These are phyloP conservation scores for Lipomyces anomalus DNA, from an alignment of 805 yeast genomes.

Conservation along the genomic window DNA sequence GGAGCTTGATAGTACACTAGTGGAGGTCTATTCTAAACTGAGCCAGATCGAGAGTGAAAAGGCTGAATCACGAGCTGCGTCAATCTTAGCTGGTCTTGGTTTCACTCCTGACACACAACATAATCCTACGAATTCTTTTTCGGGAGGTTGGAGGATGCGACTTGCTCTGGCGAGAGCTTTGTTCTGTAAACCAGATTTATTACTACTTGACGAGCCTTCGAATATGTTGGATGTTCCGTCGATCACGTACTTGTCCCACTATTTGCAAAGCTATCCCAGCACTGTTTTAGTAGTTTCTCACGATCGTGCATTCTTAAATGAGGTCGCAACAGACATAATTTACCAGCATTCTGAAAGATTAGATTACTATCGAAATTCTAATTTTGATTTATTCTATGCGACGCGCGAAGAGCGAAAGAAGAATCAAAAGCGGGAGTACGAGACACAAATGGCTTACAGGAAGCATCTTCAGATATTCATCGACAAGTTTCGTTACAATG, in stretches of 20 bases:
- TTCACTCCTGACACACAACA: conserved; percentile 83
- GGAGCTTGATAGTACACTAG: conserved; percentile 72
- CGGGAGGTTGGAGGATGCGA: conserved; percentile 99
- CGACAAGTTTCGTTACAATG: conserved; percentile 94
- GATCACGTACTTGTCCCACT: conserved; percentile 84
- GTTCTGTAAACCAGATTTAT: conserved; percentile 92
- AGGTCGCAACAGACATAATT: conserved; percentile 96
- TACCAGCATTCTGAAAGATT: conserved; percentile 96
- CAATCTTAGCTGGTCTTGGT: conserved; percentile 87
- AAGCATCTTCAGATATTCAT: conserved; percentile 90
- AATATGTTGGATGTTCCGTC: conserved; percentile 99
- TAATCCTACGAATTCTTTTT: conserved; percentile 79
- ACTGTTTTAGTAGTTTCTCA: conserved; percentile 95
- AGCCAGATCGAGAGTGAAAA: conserved; percentile 94
- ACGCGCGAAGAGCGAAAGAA: conserved; percentile 94
- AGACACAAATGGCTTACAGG: conserved; percentile 93
- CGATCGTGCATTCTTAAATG: conserved; percentile 94
- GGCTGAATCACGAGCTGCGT: conserved; percentile 96
- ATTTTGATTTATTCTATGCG: conserved; percentile 86
- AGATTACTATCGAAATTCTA: conserved; percentile 85
- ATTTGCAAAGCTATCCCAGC: conserved; percentile 82
- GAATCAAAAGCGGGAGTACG: conserved; percentile 90
- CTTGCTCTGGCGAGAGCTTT: conserved; percentile 95
- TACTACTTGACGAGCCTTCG: conserved; percentile 95
- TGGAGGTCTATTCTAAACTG: conserved; percentile 74